Evolutionary conservation across 441 rosid species (phyloP).

Genomic region (Pelargonium cotyledonis): DNA sequence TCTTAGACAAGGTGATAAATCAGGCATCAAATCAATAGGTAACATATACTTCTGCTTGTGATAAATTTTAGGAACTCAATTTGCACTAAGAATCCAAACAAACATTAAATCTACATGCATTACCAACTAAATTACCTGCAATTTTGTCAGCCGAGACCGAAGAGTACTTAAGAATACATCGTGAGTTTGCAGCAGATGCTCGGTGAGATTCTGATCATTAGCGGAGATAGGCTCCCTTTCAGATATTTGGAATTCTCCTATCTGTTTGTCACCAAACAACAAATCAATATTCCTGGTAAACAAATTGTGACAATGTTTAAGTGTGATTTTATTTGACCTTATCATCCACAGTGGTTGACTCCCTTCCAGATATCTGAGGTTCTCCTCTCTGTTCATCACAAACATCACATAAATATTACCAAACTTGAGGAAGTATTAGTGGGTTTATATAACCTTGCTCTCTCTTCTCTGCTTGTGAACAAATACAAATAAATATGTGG

Average conservation of each 20-base stretch:
- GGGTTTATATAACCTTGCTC: background rate
- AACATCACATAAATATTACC: background rate
- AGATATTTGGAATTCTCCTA: constrained; percentile 52
- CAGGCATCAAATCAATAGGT: background rate
- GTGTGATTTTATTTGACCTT: background rate
- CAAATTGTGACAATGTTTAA: background rate
- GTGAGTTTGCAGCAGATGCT: constrained; percentile 63
- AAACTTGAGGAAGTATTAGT: background rate
- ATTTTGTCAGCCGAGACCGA: constrained; percentile 72
- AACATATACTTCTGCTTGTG: background rate
- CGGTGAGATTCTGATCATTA: constrained; percentile 39
- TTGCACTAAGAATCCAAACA: background rate
- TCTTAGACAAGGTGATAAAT: background rate
- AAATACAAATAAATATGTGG: background rate
- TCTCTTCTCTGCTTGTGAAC: background rate
- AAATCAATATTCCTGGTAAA: constrained; percentile 2
- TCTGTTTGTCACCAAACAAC: constrained; percentile 37
- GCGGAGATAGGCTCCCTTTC: constrained; percentile 37
- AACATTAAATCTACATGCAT: background rate
- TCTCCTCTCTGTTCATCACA: constrained; percentile 2
- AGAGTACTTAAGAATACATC: constrained; percentile 60
- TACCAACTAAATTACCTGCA: constrained; percentile 52
- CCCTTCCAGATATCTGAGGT: background rate
- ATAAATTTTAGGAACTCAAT: background rate
- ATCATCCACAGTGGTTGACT: background rate